Evolutionary conservation across 805 yeast genomes (phyloP), one percentile per base, ranked within the genome.

Genomic region (Candida yuanshanica): DNA sequence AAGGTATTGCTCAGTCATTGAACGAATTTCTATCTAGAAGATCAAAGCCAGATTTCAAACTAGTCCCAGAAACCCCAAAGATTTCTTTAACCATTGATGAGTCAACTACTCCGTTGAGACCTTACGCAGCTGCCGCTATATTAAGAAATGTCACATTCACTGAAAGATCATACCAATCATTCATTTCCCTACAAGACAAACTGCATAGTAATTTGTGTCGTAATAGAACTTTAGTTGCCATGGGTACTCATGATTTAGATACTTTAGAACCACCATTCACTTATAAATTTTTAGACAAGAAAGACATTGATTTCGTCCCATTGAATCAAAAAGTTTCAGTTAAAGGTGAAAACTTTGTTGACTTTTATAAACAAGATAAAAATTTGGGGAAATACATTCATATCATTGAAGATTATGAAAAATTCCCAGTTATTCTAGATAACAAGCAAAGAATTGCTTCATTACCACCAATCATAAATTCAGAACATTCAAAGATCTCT

Each of bases 201-300:
- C 74, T 93, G 52, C 99, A 93, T 69, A 72, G 95, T 48, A 93
- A 93, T 64, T 70, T 93, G 58, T 91, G 99, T 67, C 91, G 99
- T 72, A 86, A 91, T 67, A 86, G 99, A 75, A 83, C 96, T 25
- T 75, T 93, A 53, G 99, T 93, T 42, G 98, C 99, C 38, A 89
- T 91, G 75, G 99, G 99, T 56, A 93, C 99, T 40, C 99, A 93
- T 60, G 98, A 93, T 65, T 72, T 83, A 47, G 95, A 87, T 62
- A 77, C 83, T 36, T 67, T 91, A 51, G 62, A 75, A 31, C 84
- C 86, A 21, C 95, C 95, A 45, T 88, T 93, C 69, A 77, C 87
- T 41, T 93, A 88, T 70, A 87, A 83, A 59, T 97, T 93, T 33
- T 68, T 84, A 50, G 70, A 79, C 41, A 96, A 96, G 44, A 68